Conservation (phyloP, 345 rosid genomes). For the Turnera subulata region DNA sequence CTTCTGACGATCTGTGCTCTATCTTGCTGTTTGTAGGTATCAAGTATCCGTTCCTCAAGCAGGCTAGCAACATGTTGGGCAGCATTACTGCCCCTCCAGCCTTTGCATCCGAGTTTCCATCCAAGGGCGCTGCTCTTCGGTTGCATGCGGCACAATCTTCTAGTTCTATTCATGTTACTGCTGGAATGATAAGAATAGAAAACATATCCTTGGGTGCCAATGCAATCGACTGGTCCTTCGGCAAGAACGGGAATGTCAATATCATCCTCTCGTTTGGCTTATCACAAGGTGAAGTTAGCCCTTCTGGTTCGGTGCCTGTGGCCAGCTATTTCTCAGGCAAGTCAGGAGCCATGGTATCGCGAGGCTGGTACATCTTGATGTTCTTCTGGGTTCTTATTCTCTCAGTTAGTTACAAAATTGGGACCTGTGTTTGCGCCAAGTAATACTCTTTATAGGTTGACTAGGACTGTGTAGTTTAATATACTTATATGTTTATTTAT, state of each 20-base stretch:
- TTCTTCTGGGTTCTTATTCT: conserved; percentile 62
- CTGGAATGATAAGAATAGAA: conserved; percentile 76
- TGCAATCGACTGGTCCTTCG: conserved; percentile 50
- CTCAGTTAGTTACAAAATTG: conserved; percentile 59
- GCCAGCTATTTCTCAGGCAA: conserved; percentile 31
- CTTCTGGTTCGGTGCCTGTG: conserved; percentile 14
- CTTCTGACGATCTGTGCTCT: conserved; percentile 3
- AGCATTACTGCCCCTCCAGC: conserved; percentile 64
- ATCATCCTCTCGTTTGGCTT: conserved; percentile 46
- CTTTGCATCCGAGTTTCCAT: conserved; percentile 62
- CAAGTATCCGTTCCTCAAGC: conserved; percentile 60
- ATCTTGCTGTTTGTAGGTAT: conserved; percentile 37
- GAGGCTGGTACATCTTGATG: conserved; percentile 44
- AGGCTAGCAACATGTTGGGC: conserved; percentile 78
- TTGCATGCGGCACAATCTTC: conserved; percentile 60
- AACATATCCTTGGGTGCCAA: conserved; percentile 28
- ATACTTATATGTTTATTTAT: too few species aligned
- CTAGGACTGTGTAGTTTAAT: too few species aligned
- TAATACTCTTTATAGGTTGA: too few species aligned
- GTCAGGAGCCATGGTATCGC: conserved; percentile 31
- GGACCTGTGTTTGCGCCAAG: conserved; percentile 48
- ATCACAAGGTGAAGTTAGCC: conserved; percentile 31
- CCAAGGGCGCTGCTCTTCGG: conserved; percentile 52
- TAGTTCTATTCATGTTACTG: conserved; percentile 65
- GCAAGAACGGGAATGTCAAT: conserved; percentile 54